Evolutionary conservation across 2,329 filamentous ascomycete species (phyloP).

Genomic region (Aureobasidium sp.): DNA sequence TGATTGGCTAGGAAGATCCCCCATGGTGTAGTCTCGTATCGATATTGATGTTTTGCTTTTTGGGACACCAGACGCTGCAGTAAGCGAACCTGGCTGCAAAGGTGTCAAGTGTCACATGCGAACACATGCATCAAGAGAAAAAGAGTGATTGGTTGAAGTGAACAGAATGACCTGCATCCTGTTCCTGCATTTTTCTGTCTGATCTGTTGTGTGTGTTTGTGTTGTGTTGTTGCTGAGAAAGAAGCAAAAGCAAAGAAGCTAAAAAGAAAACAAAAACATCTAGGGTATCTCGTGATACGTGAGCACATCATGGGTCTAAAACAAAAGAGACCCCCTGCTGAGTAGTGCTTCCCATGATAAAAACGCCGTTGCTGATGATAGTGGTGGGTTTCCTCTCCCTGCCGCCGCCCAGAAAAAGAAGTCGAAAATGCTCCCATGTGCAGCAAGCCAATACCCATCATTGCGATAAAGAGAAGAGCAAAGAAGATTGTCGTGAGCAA

Average conservation of each 20-base stretch:
- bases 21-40: neutral
- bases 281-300: conserved; percentile 13
- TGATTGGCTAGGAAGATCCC: neutral
- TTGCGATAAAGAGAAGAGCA: neutral
- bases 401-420: neutral
- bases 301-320: neutral
- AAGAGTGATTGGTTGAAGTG: neutral
- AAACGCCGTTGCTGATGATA: neutral
- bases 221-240: neutral
- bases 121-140: neutral
- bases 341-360: neutral
- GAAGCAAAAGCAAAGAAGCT: neutral
- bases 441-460: neutral
- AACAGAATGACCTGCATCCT: conserved; percentile 3
- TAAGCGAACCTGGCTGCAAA: neutral
- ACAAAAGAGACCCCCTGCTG: neutral
- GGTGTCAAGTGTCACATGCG: neutral
- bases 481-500: neutral
- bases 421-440: neutral
- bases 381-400: neutral
- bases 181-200: conserved; percentile 3
- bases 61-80: neutral
- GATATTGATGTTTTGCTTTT: neutral
- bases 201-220: neutral
- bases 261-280: neutral